These are phyloP conservation scores for Stephania japonica DNA, from an alignment of 164 flowering plant species.

Conservation along the genomic window DNA sequence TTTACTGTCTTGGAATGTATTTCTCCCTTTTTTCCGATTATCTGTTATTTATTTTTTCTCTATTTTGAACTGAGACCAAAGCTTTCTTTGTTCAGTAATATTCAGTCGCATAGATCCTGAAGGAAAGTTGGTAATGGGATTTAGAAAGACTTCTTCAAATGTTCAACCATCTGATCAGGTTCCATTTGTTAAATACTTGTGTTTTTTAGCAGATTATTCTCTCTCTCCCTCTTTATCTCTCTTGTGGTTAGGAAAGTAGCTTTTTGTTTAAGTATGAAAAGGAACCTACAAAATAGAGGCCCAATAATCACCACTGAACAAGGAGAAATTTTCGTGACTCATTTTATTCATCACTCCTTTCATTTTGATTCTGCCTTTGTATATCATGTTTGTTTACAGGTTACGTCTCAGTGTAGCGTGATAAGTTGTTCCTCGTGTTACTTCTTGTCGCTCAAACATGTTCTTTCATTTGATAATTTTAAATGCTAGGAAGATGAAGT, in stretches of 20 bases:
- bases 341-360: neutral
- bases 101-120: conserved; percentile 90
- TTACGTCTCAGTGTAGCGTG: neutral
- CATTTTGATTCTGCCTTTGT: neutral
- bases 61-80: neutral
- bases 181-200: conserved; percentile 1
- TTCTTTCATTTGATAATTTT: neutral
- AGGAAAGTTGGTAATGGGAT: conserved; percentile 89
- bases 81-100: conserved; percentile 52
- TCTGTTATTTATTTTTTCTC: neutral
- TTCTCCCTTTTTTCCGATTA: neutral
- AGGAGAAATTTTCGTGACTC: too few species aligned
- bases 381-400: neutral
- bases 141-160: conserved; percentile 63
- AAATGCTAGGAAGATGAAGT: too few species aligned
- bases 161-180: conserved; percentile 61
- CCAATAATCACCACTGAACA: too few species aligned
- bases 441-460: neutral
- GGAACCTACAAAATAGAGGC: too few species aligned
- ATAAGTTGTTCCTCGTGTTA: neutral
- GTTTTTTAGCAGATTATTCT: conserved; percentile 1
- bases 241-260: too few species aligned
- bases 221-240: neutral
- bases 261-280: too few species aligned
- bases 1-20: neutral